Percentiles rank a stretch among this genome's conserved stretches.
These are phyloP conservation scores for Lasiosphaeris hirsuta DNA, from an alignment of 495 filamentous ascomycete species.

Conservation along the genomic window DNA sequence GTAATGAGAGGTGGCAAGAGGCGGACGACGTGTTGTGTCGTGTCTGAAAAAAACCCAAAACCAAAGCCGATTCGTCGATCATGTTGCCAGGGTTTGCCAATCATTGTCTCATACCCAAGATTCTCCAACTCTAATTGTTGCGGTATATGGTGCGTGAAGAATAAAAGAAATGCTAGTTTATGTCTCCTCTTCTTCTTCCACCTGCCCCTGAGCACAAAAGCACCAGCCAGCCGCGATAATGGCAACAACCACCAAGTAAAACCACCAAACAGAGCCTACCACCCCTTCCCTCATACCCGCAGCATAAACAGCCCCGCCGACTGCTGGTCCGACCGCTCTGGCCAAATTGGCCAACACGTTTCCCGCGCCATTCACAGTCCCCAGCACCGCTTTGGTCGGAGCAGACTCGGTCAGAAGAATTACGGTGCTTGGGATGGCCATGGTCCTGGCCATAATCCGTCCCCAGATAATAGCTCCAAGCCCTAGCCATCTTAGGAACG, in stretches of 20 bases:
- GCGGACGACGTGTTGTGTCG: conserved; percentile 29
- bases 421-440: conserved; percentile 63
- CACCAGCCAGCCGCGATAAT: conserved; percentile 17
- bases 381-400: conserved; percentile 58
- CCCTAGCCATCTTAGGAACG: conserved; percentile 47
- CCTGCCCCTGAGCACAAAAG: conserved; percentile 2
- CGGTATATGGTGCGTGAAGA: too few relatives aligned
- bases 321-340: conserved; percentile 62
- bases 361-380: conserved; percentile 67
- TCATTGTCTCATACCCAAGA: too few relatives aligned
- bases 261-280: conserved; percentile 71
- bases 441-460: conserved; percentile 70
- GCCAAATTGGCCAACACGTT: conserved; percentile 59
- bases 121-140: too few relatives aligned
- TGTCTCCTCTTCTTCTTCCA: not conserved
- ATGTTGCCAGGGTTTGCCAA: not conserved
- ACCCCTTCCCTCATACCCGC: conserved; percentile 61
- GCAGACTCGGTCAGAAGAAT: conserved; percentile 69
- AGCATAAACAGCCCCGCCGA: conserved; percentile 64
- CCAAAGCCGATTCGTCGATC: not conserved
- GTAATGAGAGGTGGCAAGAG: conserved; percentile 50
- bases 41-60: conserved; percentile 3
- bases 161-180: too few relatives aligned
- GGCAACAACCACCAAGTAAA: conserved; percentile 37
- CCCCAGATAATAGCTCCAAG: conserved; percentile 60